Conservation (phyloP, 805 yeast species). For the Blastobotrys muscicola region DNA sequence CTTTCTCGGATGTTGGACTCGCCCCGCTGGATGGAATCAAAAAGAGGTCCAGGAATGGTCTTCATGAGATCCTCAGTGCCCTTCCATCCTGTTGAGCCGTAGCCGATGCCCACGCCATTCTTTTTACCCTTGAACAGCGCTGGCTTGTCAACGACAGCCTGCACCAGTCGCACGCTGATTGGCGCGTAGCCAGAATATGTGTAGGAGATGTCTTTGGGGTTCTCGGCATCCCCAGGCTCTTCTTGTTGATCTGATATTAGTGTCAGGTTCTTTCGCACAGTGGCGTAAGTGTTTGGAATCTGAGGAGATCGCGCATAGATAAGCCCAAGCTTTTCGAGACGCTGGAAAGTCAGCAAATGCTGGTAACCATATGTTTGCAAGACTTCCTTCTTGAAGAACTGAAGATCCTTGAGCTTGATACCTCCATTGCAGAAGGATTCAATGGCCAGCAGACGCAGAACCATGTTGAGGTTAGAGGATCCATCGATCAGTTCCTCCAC, state of each 20-base stretch:
- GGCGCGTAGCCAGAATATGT: conserved; percentile 83
- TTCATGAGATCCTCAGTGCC: conserved; percentile 32
- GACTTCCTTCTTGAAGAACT: conserved; percentile 43
- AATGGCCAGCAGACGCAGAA: conserved; percentile 47
- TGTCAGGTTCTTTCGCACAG: conserved; percentile 34
- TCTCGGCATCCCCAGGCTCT: conserved; percentile 19
- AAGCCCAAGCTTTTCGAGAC: conserved; percentile 41
- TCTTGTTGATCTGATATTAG: conserved; percentile 26
- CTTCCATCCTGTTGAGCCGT: conserved; percentile 27
- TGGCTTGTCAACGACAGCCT: conserved; percentile 49
- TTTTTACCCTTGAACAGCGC: background rate
- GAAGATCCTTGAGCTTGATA: conserved; percentile 53
- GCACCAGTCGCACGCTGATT: conserved; percentile 55
- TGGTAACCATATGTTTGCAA: conserved; percentile 57
- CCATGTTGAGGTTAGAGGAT: conserved; percentile 32
- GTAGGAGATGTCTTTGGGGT: conserved; percentile 45
- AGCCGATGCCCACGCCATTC: background rate
- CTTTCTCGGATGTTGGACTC: conserved; percentile 22
- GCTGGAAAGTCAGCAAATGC: conserved; percentile 38
- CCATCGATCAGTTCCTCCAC: conserved; percentile 44
- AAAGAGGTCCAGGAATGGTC: conserved; percentile 28
- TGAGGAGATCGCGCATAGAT: conserved; percentile 29
- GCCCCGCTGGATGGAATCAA: conserved; percentile 25
- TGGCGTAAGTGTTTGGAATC: conserved; percentile 29
- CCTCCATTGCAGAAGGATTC: conserved; percentile 62